Base-by-base conservation (phyloP, 805 yeast genomes). In the Isabelozyma pseudorhagii region DNA sequence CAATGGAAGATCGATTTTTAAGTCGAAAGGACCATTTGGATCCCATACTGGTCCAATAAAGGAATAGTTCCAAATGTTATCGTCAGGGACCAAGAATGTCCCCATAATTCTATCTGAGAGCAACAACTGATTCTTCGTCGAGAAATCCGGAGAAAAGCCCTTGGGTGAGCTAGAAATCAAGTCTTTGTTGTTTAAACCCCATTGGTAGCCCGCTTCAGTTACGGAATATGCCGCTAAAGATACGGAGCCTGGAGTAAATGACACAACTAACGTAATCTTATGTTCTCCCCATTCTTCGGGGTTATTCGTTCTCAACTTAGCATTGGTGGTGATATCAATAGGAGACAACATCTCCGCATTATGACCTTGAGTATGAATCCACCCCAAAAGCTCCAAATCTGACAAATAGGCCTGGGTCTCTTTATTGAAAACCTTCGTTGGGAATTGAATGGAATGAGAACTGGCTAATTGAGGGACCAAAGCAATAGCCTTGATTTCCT, bases 391-490 rank as follows among this genome's bases (percentile, higher is more conserved):
- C 59, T 90, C 92, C 36, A 89, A 64, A 1, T 81, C 87, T 38
- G 58, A 50, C 44, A 70, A 55, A 15, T 49, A 50, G 1, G 57
- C 59, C 15, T 3, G 28, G 1, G 54, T 66, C 27, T 59, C 61
- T n/a, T 69, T 58, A 5, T 68, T 66, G 1, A 85, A 82, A 3
- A 77, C 55, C 27, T 59, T 51, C 0, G 60, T 57, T 4, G 93
- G 83, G 49, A 90, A 75, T 55, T 87, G 83, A 11, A 91, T 83
- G 3, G 81, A 70, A 51, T 80, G 83, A 28, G 78, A 71, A 52
- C 80, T 84, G 1, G 97, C 97, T 40, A 91, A 72, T 67, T 94
- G 99, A 0, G 98, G 98, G 5, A 89, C 87, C 61, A 93, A 61
- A 0, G 82, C 96, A 54, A 93, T 78, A 27, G 84, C 80, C 52